Percentiles rank a stretch among this genome's conserved stretches.
phyloP scores from a whole-genome alignment of 805 yeast genomes.

The Candida parachauliodes region DNA sequence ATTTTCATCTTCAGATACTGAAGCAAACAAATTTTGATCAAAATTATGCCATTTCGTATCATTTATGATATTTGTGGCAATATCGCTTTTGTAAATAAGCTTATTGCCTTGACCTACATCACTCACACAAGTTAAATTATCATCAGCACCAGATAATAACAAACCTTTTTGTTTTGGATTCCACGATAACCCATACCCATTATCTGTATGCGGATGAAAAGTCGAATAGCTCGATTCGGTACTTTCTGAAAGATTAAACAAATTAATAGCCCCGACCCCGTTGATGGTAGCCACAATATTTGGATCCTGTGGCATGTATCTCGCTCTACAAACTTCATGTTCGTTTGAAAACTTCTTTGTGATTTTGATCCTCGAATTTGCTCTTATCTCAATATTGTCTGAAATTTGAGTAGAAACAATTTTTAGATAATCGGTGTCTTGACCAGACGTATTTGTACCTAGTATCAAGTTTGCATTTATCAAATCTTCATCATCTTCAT shows the following conservation, averaged over 20 bases:
- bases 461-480: slow-evolving; percentile 52
- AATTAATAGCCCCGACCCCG: slow-evolving; percentile 58
- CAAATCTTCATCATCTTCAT: slow-evolving; percentile 15
- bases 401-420: slow-evolving; percentile 54
- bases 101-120: slow-evolving; percentile 31
- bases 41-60: slow-evolving; percentile 71
- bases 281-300: slow-evolving; percentile 60
- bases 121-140: slow-evolving; percentile 59
- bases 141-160: slow-evolving; percentile 64
- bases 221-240: slow-evolving; percentile 20
- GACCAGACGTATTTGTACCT: slow-evolving; percentile 75
- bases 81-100: slow-evolving; percentile 14
- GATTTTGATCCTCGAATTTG: slow-evolving; percentile 56
- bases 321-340: slow-evolving; percentile 69
- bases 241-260: slow-evolving; percentile 43
- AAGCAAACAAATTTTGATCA: slow-evolving; percentile 52
- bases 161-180: slow-evolving; percentile 45
- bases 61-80: slow-evolving; percentile 62
- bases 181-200: slow-evolving; percentile 78
- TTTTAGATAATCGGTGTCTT: slow-evolving; percentile 62
- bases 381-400: slow-evolving; percentile 21
- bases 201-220: slow-evolving; percentile 53
- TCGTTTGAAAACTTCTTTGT: slow-evolving; percentile 57
- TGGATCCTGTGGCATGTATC: slow-evolving; percentile 62
- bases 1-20: slow-evolving; percentile 69